Evolutionary conservation across 169 alveolate species (phyloP).

Genomic region (Eimeria tenella): DNA sequence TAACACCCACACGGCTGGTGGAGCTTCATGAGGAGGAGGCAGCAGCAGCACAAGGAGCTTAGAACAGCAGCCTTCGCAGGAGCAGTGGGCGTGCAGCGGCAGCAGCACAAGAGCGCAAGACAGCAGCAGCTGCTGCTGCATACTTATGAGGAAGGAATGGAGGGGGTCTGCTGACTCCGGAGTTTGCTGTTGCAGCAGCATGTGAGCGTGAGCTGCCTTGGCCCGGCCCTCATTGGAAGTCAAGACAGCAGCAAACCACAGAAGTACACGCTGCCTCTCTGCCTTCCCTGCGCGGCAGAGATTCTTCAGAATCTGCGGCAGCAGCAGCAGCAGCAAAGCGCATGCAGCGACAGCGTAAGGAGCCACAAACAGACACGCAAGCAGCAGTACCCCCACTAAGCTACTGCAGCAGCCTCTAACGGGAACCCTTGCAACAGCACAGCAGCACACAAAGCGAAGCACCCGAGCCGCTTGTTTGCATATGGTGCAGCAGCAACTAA

Average conservation of each 20-base stretch:
- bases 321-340: neutral
- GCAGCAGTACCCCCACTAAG: neutral
- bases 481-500: neutral
- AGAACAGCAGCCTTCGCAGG: neutral
- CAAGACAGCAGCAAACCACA: constrained; percentile 70
- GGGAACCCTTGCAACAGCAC: neutral
- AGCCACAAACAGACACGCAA: neutral
- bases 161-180: constrained; percentile 70
- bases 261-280: constrained; percentile 49
- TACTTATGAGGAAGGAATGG: constrained; percentile 70
- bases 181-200: constrained; percentile 55
- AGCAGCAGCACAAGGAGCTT: neutral
- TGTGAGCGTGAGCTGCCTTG: constrained; percentile 51
- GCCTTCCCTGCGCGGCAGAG: constrained; percentile 56
- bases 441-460: neutral
- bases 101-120: neutral
- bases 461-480: neutral
- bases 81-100: constrained; percentile 3
- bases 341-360: neutral
- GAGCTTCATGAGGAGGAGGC: neutral
- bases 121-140: neutral
- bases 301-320: constrained; percentile 61
- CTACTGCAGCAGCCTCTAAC: neutral
- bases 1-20: neutral
- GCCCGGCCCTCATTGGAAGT: constrained; percentile 62